phyloP scores from a whole-genome alignment of 305 asterid species.

The Lippia alba region DNA sequence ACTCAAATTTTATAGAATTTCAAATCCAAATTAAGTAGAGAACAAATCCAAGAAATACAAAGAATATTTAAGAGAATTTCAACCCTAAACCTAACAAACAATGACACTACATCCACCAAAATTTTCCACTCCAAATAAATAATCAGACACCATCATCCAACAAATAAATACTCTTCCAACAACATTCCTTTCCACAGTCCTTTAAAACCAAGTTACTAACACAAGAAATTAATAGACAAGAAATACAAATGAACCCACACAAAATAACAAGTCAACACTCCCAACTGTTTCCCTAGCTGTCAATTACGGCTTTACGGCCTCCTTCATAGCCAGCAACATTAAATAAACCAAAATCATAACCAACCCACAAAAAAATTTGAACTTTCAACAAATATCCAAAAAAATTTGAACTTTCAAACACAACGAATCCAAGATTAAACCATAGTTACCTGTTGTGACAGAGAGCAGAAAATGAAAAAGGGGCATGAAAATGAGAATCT shows the following conservation, averaged over 20 bases:
- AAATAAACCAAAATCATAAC: constrained; percentile 20
- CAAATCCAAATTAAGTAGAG: constrained; percentile 16
- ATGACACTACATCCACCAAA: constrained; percentile 29
- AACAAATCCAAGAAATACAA: constrained; percentile 13
- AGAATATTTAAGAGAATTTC: constrained; percentile 16
- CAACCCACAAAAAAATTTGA: constrained; percentile 19
- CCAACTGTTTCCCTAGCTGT: constrained; percentile 20
- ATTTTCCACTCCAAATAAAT: background rate
- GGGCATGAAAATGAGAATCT: constrained; percentile 38
- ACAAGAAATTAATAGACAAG: constrained; percentile 19
- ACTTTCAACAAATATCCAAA: background rate
- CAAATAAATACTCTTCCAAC: constrained; percentile 5
- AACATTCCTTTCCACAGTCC: background rate
- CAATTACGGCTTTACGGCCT: constrained; percentile 35
- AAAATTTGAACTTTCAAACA: background rate
- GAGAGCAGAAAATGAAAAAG: constrained; percentile 45
- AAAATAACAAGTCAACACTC: constrained; percentile 39
- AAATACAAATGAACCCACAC: constrained; percentile 16
- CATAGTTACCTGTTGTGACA: constrained; percentile 41
- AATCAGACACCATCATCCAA: constrained; percentile 4
- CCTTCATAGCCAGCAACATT: constrained; percentile 30
- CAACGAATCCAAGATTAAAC: constrained; percentile 20
- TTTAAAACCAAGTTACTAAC: constrained; percentile 10
- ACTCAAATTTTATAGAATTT: constrained; percentile 19
- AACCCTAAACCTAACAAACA: constrained; percentile 26